Base-by-base conservation (phyloP, 2,329 filamentous ascomycete genomes). In the Xylaria sp. region DNA sequence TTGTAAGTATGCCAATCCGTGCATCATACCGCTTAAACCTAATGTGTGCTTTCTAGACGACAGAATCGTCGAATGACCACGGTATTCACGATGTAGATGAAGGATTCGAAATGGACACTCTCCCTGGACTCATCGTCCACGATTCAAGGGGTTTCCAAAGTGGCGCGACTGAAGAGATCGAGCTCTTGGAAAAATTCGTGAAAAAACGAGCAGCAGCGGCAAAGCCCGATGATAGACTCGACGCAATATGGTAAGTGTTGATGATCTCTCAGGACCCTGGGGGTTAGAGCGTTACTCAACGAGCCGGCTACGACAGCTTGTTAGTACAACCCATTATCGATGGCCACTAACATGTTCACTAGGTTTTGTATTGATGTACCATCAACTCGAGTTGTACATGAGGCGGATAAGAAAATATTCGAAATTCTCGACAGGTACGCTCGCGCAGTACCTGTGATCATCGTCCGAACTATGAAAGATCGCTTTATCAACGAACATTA, bases 381-480 rank as follows among this genome's bases (percentile, higher is more conserved):
- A 9, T 68, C 67, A 23, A 69, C 67, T 31, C 64, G 69, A 42
- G 63, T 70, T 19, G 63, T 72, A 3, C 67, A 73, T 45, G 68
- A 68, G n/a, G 70, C 69, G 3, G 58, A 72, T 17, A 69, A 65
- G 46, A 71, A 69, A 21, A 69, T 72, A 8, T 66, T 72, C 19
- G 59, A 69, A 17, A 57, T 66, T 11, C 66, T 72, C 3, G 63
- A 65, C 4, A 58, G 61, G 21, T 66, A 66, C n/a, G 63, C 65
- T 4, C 61, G 67, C 4, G 53, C 59, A 15, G 67, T 69, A 4
- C 71, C 70, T 1, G 67, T 73, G 0, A 55, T 73, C 17, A 54
- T 73, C 6, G 69, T 73, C 17, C 69, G 71, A 5, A 73, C 70
- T 0, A 73, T 71, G 59, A 73, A 73, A 61, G 71, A 73, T 31